Conservation (phyloP, 495 filamentous ascomycete genomes). For the Tuber microsphaerosporum region DNA sequence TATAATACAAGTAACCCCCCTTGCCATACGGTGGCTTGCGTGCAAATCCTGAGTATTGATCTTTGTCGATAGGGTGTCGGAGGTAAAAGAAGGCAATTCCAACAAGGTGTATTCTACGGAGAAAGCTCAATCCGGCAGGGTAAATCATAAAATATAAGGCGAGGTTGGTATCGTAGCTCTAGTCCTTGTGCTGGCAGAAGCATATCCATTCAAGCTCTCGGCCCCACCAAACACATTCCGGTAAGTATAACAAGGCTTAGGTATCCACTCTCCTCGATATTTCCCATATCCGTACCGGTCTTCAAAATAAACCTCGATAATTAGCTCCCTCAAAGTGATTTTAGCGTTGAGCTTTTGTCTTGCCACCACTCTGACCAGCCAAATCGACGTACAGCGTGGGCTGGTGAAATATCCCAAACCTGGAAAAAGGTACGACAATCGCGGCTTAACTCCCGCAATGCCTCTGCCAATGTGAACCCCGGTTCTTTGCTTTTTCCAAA, state of each 20-base stretch:
- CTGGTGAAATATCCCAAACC: background rate
- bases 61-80: no score
- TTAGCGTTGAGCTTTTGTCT: background rate
- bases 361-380: background rate
- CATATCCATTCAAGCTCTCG: slow-evolving; percentile 69
- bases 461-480: background rate
- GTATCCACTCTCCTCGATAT: slow-evolving; percentile 85
- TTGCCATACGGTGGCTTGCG: no score
- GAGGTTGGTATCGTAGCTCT: no score
- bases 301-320: slow-evolving; percentile 64
- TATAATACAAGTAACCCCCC: no score
- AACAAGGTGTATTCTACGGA: no score
- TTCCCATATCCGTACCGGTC: slow-evolving; percentile 87
- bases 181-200: slow-evolving; percentile 81
- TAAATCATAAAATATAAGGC: no score
- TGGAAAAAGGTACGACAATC: background rate
- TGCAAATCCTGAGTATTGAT: no score
- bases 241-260: slow-evolving; percentile 67
- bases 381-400: background rate
- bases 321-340: background rate
- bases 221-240: slow-evolving; percentile 94
- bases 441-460: background rate
- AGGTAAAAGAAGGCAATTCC: no score
- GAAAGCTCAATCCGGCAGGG: no score
- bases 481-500: slow-evolving; percentile 41